Evolutionary conservation across 331 rosid genomes (phyloP), one percentile per base, ranked within the genome.

Genomic region (Telfairia occidentalis): DNA sequence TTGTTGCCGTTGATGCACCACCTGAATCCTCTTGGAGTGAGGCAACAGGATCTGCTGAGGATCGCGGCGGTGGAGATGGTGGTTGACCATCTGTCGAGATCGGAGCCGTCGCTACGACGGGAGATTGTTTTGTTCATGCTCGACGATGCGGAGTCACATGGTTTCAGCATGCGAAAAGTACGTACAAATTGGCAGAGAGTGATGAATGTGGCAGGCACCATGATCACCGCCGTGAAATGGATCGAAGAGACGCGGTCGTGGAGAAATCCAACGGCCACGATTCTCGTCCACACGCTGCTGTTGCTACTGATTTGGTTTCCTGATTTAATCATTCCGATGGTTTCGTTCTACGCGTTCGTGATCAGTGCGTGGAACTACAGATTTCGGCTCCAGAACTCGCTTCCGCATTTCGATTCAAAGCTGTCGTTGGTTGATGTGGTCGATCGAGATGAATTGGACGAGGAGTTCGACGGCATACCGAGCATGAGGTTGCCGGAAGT

Each of bases 1-100:
- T 57, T 88, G 76, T 48, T 94, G 52, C 98, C 98, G 19, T 76
- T 87, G 76, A 94, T 94, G 98, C 98, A 94, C 80, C 96, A 89
- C 55, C 66, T 87, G 9, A 89, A 80, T 48, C 97, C 98, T 3
- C 78, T 94, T 2, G 96, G 95, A 18, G 72, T 84, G 19, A 77
- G 57, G 10, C 98, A 93, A 18, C 98, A 91, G 57, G 98, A 94
- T 0, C 45, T 67, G 74, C 19, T 94, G 73, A 78, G 98, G 15
- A 84, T 69, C 78, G 82, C 88, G 0, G 83, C 98, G 2, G 91
- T 86, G 60, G 88, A 86, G 55, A 83, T 83, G 57, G 87, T 91
- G 66, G 85, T 92, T 2, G 85, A 73, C 11, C 91, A 87, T 59
- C 19, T 94, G 71, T 87, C 87, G 0, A 75, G 96, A 66, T 87